A percentile compares a stretch with the other conserved stretches of the same genome.
These are phyloP conservation scores for Heteromeles arbutifolia DNA, from an alignment of 306 rosid species.

Conservation along the genomic window DNA sequence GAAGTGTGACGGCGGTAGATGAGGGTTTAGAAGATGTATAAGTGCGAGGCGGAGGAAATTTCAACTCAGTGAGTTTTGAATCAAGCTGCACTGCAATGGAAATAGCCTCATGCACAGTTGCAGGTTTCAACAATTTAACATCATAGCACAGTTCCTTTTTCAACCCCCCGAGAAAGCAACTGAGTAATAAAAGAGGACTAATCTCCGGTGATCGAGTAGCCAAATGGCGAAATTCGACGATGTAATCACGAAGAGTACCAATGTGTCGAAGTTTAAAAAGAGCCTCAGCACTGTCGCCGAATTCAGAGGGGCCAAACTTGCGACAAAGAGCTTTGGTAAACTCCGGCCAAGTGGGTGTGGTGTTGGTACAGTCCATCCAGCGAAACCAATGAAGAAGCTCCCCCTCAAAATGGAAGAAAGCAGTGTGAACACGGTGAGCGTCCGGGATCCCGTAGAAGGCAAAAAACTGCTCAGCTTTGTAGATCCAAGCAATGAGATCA, in stretches of 20 bases:
- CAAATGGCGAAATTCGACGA: neutral
- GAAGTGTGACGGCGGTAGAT: rapidly evolving
- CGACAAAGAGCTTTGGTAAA: neutral
- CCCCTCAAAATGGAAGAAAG: neutral
- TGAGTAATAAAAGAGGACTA: neutral
- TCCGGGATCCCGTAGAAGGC: neutral
- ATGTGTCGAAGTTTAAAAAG: too few species aligned
- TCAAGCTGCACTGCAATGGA: neutral
- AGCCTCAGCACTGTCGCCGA: too few species aligned
- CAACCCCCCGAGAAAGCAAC: neutral
- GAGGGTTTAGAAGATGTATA: neutral
- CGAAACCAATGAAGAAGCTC: neutral
- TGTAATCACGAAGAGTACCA: too few species aligned
- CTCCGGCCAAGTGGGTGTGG: neutral
- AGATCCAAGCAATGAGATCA: neutral
- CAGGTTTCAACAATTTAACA: neutral
- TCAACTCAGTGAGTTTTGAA: neutral
- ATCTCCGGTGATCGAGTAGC: neutral
- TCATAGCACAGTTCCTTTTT: too few species aligned
- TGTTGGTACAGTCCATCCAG: neutral
- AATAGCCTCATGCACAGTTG: neutral
- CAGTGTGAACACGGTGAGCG: neutral
- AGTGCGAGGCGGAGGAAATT: rapidly evolving
- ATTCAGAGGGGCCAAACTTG: neutral
- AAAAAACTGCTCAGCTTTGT: neutral